These are phyloP conservation scores for Ilyonectria mors-panacis DNA, from an alignment of 2,329 filamentous ascomycete species.

Conservation along the genomic window DNA sequence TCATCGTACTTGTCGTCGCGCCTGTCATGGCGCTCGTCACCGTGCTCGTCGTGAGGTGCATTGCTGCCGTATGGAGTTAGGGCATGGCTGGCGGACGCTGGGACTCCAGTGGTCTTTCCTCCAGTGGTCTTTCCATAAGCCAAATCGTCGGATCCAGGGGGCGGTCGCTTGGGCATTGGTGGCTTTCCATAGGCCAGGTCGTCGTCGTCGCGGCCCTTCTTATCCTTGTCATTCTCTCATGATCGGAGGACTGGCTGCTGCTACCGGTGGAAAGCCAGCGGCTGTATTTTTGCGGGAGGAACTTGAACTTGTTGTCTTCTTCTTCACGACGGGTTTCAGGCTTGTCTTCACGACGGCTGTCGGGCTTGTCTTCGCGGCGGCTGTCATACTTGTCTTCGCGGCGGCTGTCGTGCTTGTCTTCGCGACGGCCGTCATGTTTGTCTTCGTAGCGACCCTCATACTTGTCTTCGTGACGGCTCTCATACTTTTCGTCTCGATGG, in stretches of 20 bases:
- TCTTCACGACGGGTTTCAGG: conserved; percentile 17
- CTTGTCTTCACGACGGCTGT: conserved; percentile 36
- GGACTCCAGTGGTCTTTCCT: conserved; percentile 38
- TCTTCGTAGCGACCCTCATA: conserved; percentile 30
- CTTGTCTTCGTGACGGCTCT: conserved; percentile 37
- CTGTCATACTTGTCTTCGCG: conserved; percentile 26
- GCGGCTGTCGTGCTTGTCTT: conserved; percentile 39
- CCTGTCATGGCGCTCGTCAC: conserved; percentile 3
- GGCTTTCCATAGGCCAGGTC: conserved; percentile 66
- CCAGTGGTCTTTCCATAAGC: conserved; percentile 45
- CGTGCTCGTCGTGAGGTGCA: conserved; percentile 32
- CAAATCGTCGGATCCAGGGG: conserved; percentile 40
- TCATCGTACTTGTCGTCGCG: conserved; percentile 9
- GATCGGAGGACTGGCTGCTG: conserved; percentile 38
- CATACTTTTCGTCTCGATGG: conserved; percentile 35
- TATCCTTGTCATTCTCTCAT: conserved; percentile 46
- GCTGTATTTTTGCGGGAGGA: conserved; percentile 65
- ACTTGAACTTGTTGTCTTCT: conserved; percentile 59
- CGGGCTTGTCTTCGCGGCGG: conserved; percentile 28
- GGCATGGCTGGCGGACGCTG: conserved; percentile 41
- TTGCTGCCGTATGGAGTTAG: conserved; percentile 50
- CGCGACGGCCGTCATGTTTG: conserved; percentile 15
- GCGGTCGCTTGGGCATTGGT: conserved; percentile 44
- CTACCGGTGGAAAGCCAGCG: conserved; percentile 51
- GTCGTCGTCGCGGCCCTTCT: conserved; percentile 60